phyloP scores from a whole-genome alignment of 352 stramenopile genomes.

The Pythium folliculosum region DNA sequence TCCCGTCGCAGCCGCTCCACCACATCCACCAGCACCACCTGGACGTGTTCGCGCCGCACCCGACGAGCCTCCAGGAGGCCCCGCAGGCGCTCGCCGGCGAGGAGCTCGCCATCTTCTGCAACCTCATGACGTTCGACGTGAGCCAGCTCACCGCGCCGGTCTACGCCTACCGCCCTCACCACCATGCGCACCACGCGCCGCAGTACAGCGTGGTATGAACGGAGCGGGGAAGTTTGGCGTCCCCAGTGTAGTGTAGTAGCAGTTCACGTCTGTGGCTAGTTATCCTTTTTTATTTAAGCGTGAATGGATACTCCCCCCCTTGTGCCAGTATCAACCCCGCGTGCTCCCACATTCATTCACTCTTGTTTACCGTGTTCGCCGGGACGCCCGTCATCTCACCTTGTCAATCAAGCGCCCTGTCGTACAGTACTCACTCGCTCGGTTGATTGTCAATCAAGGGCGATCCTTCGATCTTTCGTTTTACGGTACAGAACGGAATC shows the following conservation, averaged over 20 bases:
- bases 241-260: too few species aligned
- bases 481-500: neutral
- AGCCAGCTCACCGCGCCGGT: slow-evolving; percentile 25
- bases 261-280: slow-evolving; percentile 7
- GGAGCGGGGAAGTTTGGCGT: neutral
- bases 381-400: neutral
- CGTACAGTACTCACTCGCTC: slow-evolving; percentile 5
- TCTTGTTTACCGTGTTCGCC: too few species aligned
- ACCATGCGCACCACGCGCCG: slow-evolving; percentile 30
- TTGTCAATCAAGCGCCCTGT: neutral
- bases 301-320: slow-evolving; percentile 16
- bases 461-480: slow-evolving; percentile 4
- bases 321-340: slow-evolving; percentile 6
- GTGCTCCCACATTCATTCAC: neutral
- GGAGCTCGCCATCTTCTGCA: slow-evolving; percentile 79
- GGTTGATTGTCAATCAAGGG: too few species aligned
- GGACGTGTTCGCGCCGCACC: slow-evolving; percentile 36
- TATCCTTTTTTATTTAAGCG: slow-evolving; percentile 22
- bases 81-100: slow-evolving; percentile 60
- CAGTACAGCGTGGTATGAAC: slow-evolving; percentile 25
- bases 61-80: slow-evolving; percentile 67
- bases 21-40: slow-evolving; percentile 12
- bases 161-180: slow-evolving; percentile 18
- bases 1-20: neutral
- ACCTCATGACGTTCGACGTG: slow-evolving; percentile 70